Conservation (phyloP, 2,329 filamentous ascomycete genomes). For the Scedosporium minutisporum region DNA sequence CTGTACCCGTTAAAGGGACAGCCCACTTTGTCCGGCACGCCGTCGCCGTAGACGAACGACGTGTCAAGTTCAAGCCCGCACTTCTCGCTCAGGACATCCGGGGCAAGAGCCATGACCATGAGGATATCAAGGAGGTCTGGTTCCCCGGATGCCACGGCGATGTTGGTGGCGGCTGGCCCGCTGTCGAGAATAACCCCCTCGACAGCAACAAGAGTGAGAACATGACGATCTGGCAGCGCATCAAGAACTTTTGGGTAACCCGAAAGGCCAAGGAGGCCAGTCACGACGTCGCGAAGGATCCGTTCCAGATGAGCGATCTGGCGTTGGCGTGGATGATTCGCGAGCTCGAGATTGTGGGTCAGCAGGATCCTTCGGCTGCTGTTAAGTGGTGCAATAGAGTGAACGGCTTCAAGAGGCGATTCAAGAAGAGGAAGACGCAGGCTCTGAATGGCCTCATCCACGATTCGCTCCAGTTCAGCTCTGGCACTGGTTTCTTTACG, state of each 20-base stretch:
- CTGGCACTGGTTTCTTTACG: slow-evolving; percentile 25
- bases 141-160: slow-evolving; percentile 73
- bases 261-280: slow-evolving; percentile 22
- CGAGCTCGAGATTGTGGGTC: slow-evolving; percentile 30
- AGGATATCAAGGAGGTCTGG: slow-evolving; percentile 63
- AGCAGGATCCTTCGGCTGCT: slow-evolving; percentile 17
- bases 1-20: slow-evolving; percentile 27
- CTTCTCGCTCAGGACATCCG: slow-evolving; percentile 32
- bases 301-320: slow-evolving; percentile 47
- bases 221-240: slow-evolving; percentile 28
- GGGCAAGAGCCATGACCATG: slow-evolving; percentile 14
- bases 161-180: slow-evolving; percentile 64
- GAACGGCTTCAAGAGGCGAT: slow-evolving; percentile 21
- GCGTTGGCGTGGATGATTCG: slow-evolving; percentile 63
- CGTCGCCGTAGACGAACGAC: slow-evolving; percentile 42
- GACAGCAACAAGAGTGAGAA: slow-evolving; percentile 41
- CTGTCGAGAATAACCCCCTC: slow-evolving; percentile 31
- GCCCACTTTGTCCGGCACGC: slow-evolving; percentile 40
- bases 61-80: slow-evolving; percentile 45
- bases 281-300: slow-evolving; percentile 18
- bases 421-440: slow-evolving; percentile 19
- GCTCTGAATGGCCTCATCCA: slow-evolving; percentile 25
- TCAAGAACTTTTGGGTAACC: slow-evolving; percentile 26
- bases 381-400: slow-evolving; percentile 25
- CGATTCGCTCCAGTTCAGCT: slow-evolving; percentile 26